phyloP scores from a whole-genome alignment of 2,329 filamentous ascomycete genomes.

The Pyricularia pennisetigena region DNA sequence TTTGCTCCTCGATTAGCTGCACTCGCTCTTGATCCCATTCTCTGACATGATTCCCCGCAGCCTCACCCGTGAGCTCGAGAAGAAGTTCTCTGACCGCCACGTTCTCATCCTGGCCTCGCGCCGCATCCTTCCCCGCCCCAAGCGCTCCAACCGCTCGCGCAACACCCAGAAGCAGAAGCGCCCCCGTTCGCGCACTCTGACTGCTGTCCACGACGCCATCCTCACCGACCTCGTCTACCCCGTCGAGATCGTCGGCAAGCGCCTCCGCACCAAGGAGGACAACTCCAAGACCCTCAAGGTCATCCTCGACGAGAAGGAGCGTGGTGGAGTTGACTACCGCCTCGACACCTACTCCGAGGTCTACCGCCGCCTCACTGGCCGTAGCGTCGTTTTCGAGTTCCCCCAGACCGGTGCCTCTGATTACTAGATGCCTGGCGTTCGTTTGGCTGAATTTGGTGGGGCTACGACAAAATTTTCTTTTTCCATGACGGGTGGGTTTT shows the following conservation, averaged over 20 bases:
- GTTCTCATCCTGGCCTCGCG: conserved; percentile 98
- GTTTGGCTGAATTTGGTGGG: neutral
- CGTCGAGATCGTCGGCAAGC: conserved; percentile 99
- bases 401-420: conserved; percentile 71
- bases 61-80: conserved; percentile 99
- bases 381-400: conserved; percentile 97
- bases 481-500: neutral
- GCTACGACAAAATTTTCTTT: conserved; percentile 2
- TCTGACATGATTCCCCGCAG: conserved; percentile 31
- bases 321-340: conserved; percentile 97
- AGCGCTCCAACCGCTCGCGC: conserved; percentile 94
- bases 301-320: conserved; percentile 99
- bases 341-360: conserved; percentile 99
- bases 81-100: conserved; percentile 99
- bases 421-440: conserved; percentile 50
- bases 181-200: conserved; percentile 93
- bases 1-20: neutral
- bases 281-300: conserved; percentile 98
- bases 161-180: conserved; percentile 98
- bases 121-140: conserved; percentile 96
- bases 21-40: no score
- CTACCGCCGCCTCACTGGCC: conserved; percentile 95
- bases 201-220: conserved; percentile 97
- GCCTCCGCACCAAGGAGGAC: conserved; percentile 96
- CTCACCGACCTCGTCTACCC: conserved; percentile 97